Conservation (phyloP, 2,329 filamentous ascomycete species). For the Diaporthe longicolla region DNA sequence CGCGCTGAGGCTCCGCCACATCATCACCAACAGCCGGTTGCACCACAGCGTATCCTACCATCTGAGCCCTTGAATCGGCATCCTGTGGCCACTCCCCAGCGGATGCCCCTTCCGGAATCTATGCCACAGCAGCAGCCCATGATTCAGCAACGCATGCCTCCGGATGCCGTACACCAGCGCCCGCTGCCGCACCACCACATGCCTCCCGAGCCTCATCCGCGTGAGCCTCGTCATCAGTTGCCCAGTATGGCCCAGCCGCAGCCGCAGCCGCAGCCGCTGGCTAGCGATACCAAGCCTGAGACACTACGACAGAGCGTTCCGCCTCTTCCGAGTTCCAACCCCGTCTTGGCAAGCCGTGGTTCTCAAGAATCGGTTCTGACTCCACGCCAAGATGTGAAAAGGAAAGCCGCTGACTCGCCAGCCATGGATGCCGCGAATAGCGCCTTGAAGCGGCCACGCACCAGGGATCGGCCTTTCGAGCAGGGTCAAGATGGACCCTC, state of each 20-base stretch:
- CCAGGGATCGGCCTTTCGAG: conserved; percentile 26
- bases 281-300: not conserved
- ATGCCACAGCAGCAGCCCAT: conserved; percentile 24
- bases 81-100: conserved; percentile 8
- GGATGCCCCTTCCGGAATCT: conserved; percentile 23
- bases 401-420: conserved; percentile 37
- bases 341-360: not conserved
- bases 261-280: not conserved
- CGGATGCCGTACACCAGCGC: conserved; percentile 2
- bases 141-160: conserved; percentile 24
- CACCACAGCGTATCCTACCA: conserved; percentile 19
- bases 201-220: not conserved
- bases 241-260: not conserved
- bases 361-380: not conserved
- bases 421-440: not conserved
- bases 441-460: conserved; percentile 38
- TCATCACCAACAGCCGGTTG: conserved; percentile 23
- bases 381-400: conserved; percentile 37
- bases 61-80: conserved; percentile 19
- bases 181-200: conserved; percentile 23
- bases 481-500: not conserved
- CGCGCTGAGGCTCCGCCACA: not conserved
- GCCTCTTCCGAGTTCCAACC: not conserved
- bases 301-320: not conserved
- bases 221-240: conserved; percentile 10